Evolutionary conservation across 768 basidiomycete genomes (phyloP).

Genomic region (Albatrellus ellisii): DNA sequence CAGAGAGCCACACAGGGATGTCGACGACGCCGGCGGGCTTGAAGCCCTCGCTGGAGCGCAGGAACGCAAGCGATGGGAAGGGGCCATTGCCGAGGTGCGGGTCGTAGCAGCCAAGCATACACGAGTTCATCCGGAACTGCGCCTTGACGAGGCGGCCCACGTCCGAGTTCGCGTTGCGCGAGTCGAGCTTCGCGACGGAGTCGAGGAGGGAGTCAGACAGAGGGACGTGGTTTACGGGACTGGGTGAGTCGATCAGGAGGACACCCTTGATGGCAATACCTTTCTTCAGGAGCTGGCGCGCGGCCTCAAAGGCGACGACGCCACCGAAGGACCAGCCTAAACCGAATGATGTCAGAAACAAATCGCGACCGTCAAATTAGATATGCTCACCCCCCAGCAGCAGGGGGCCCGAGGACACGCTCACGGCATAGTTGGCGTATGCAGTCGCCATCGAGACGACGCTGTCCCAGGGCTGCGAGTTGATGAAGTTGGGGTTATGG

Average conservation of each 20-base stretch:
- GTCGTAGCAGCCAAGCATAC: constrained; percentile 33
- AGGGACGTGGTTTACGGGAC: constrained; percentile 36
- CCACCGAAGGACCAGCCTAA: constrained; percentile 76
- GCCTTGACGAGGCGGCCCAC: constrained; percentile 25
- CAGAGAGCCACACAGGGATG: constrained; percentile 39
- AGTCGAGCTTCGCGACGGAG: constrained; percentile 25
- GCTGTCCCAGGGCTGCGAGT: constrained; percentile 32
- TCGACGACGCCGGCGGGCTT: constrained; percentile 19
- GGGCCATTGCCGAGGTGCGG: constrained; percentile 18
- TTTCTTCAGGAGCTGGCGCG: constrained; percentile 32
- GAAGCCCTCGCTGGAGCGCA: constrained; percentile 41
- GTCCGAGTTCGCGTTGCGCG: constrained; percentile 18
- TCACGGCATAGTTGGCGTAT: constrained; percentile 32
- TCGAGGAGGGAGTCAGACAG: constrained; percentile 41
- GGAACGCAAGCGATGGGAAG: constrained; percentile 29
- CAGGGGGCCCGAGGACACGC: constrained; percentile 25
- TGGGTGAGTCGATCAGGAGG: constrained; percentile 54
- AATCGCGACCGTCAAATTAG: not conserved
- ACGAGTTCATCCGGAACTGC: constrained; percentile 38
- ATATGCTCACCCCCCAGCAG: constrained; percentile 42
- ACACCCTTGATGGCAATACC: constrained; percentile 40
- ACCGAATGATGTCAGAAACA: not conserved
- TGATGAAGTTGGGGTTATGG: constrained; percentile 37
- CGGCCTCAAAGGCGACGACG: constrained; percentile 54
- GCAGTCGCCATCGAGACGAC: constrained; percentile 37